These are phyloP conservation scores for Pythium aphanidermatum DNA, from an alignment of 352 stramenopile genomes.

Conservation along the genomic window DNA sequence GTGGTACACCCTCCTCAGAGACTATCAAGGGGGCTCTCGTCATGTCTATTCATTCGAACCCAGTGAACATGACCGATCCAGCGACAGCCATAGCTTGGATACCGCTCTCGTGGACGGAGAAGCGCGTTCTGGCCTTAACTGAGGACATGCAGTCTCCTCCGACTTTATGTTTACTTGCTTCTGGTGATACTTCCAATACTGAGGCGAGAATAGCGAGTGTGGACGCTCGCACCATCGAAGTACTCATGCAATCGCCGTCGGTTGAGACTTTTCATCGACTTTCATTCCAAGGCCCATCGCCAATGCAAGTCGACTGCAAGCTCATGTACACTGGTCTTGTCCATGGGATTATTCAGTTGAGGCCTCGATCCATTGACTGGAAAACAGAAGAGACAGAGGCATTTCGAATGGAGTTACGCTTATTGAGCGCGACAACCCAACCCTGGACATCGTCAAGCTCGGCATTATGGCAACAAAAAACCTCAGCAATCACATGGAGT, in stretches of 20 bases:
- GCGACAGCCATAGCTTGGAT: neutral
- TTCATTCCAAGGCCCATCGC: neutral
- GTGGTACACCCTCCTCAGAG: no score
- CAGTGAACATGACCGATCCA: neutral
- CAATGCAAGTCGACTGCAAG: neutral
- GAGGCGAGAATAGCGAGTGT: neutral
- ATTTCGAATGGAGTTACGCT: conserved; percentile 12
- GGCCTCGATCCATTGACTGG: no score
- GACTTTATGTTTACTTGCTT: no score
- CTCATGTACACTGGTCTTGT: conserved; percentile 10
- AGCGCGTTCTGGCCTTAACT: neutral
- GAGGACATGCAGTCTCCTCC: no score
- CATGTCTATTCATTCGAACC: neutral
- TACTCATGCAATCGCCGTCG: neutral
- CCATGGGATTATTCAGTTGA: no score
- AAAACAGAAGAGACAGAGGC: neutral
- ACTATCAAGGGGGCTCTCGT: neutral
- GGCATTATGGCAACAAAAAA: conserved; percentile 4
- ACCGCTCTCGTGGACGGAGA: conserved; percentile 1
- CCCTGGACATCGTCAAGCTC: conserved; percentile 4
- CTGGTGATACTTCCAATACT: neutral
- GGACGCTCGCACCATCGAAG: neutral
- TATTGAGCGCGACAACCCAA: neutral
- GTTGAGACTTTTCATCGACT: conserved; percentile 12
- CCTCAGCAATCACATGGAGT: conserved; percentile 11